Evolutionary conservation across 2,329 filamentous ascomycete species (phyloP).

Genomic region (Aspergillus calidoustus): DNA sequence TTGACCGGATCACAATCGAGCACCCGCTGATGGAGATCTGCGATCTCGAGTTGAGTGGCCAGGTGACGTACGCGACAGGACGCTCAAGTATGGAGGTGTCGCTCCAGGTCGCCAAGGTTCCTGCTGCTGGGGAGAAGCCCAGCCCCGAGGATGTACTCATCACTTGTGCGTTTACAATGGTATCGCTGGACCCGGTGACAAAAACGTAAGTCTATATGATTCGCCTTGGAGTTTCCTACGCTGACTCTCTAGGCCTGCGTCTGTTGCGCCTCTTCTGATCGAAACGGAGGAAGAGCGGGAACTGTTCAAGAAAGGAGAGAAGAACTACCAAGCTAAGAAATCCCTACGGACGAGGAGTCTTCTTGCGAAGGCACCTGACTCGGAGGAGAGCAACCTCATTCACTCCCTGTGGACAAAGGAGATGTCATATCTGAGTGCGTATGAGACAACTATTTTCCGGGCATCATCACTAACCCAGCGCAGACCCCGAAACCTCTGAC

Average conservation of each 20-base stretch:
- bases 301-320: conserved; percentile 66
- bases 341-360: conserved; percentile 63
- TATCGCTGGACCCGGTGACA: conserved; percentile 70
- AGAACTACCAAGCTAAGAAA: conserved; percentile 70
- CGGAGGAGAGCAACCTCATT: conserved; percentile 72
- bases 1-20: conserved; percentile 68
- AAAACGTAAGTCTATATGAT: conserved; percentile 55
- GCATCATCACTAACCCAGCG: conserved; percentile 7
- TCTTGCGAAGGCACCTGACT: conserved; percentile 70
- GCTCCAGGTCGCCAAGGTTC: conserved; percentile 71
- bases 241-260: conserved; percentile 55
- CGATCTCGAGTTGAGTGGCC: conserved; percentile 73
- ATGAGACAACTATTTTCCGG: not conserved
- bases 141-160: conserved; percentile 67
- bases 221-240: not conserved
- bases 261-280: conserved; percentile 64
- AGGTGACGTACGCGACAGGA: conserved; percentile 73
- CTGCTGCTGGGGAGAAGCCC: conserved; percentile 59
- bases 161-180: conserved; percentile 79
- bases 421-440: conserved; percentile 62
- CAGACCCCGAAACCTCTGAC: conserved; percentile 59
- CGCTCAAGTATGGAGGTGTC: conserved; percentile 75
- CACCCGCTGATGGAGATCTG: conserved; percentile 77
- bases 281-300: conserved; percentile 69
- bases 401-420: conserved; percentile 75